A percentile compares a stretch with the other conserved stretches of the same genome.
Conservation (phyloP, 73 alveolate genomes). For the Tetrahymena thermophila region DNA sequence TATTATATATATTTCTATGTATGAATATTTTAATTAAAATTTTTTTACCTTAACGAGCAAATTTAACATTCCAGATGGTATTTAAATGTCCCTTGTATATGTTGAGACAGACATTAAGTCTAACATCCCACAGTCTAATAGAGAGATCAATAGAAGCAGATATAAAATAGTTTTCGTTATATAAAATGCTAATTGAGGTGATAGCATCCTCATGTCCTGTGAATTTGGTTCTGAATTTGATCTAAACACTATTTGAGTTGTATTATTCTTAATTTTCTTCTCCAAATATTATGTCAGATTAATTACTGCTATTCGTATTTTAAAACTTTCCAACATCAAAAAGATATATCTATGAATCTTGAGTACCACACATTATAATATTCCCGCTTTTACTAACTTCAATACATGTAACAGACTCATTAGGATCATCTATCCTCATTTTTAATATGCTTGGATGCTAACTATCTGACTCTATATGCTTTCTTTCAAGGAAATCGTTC, state of each 20-base stretch:
- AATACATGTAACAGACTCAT: not conserved
- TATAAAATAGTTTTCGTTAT: not conserved
- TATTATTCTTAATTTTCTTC: not conserved
- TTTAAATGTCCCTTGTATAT: not conserved
- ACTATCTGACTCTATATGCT: not conserved
- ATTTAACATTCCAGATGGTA: not conserved
- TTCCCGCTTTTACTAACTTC: not conserved
- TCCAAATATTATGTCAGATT: not conserved
- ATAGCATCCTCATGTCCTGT: not conserved
- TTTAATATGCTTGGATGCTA: not conserved
- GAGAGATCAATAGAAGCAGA: not conserved
- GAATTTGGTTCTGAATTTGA: not conserved
- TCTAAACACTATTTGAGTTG: not conserved
- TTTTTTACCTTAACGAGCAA: not conserved
- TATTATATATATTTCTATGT: not conserved
- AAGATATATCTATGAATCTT: not conserved
- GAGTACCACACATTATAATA: not conserved
- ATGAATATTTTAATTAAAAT: not conserved
- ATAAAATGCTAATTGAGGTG: not conserved
- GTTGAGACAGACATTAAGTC: not conserved
- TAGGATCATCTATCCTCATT: not conserved
- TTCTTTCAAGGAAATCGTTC: not conserved
- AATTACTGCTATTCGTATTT: not conserved
- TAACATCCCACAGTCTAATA: not conserved
- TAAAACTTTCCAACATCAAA: not conserved